Evolutionary conservation across 1,284 basidiomycete genomes (phyloP), one percentile per base, ranked within the genome.

Genomic region (Kwoniella shivajii): DNA sequence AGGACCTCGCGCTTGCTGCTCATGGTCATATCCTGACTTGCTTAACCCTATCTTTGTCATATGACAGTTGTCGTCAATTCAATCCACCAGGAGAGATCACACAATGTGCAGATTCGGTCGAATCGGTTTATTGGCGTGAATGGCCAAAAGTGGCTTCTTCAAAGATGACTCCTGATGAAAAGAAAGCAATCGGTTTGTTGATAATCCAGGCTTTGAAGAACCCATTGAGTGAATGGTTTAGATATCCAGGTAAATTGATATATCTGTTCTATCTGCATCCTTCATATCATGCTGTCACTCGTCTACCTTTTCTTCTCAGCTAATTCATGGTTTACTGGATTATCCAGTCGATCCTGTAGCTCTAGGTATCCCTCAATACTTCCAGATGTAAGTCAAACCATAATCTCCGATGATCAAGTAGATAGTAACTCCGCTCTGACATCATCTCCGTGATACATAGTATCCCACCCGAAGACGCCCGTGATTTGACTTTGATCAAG

Each of bases 401-500:
- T 86, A 10, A 43, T 43, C 85, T 14, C 95, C 94, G 72, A 87
- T 86, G 72, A 85, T 90, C 41, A 78, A 93, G 82, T 59, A 89
- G 47, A 42, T 7, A 38, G 60, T 60, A 38, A 59, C 18, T 2
- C 31, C 7, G 30, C 30, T 34, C 16, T 16, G 7, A 16, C 20
- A 22, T 38, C 24, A 9, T 38, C 20, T 1, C 29, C 1, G 4
- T 6, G 13, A 14, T 34, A 3, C 20, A 1, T 50, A 75, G 66
- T 37, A 77, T 73, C 50, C 72, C 69, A 30, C 63, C 34, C 26
- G 73, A 90, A 67, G 87, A 95, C 63, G 91, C 92, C 2, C 85
- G 95, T 36, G 95, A 98, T 78, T 80, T 99, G 53, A 80, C 82
- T 52, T 86, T 88, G 37, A 95, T 99, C 72, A 85, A 87, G 62